A percentile compares a stretch with the other conserved stretches of the same genome.
phyloP scores from a whole-genome alignment of 306 rosid genomes.

The Quercus berberidifolia region DNA sequence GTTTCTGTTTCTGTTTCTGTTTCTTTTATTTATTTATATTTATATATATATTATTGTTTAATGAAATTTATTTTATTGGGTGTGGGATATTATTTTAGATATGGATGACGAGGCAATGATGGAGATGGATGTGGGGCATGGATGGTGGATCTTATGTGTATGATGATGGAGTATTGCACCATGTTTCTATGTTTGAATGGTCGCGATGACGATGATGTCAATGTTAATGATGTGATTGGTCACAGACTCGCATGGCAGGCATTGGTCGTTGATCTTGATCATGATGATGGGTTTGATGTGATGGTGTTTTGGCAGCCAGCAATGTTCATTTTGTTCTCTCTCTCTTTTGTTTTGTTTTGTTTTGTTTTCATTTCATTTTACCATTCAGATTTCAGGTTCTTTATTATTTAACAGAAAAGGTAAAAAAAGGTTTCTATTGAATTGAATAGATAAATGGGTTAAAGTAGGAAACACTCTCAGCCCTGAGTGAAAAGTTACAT shows the following conservation, averaged over 20 bases:
- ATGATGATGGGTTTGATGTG: background rate
- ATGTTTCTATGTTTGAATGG: too few relatives aligned
- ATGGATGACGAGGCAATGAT: too few relatives aligned
- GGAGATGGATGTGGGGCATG: too few relatives aligned
- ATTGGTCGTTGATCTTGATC: background rate
- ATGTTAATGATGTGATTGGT: too few relatives aligned
- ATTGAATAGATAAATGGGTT: background rate
- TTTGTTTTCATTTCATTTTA: too few relatives aligned
- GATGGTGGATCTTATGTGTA: too few relatives aligned
- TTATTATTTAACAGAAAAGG: background rate
- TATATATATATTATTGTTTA: too few relatives aligned
- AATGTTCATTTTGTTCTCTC: background rate
- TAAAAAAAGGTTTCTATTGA: background rate
- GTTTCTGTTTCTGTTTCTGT: background rate
- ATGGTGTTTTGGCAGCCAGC: background rate
- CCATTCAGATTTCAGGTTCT: background rate
- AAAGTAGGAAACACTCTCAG: background rate
- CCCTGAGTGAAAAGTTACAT: background rate
- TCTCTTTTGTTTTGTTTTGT: too few relatives aligned
- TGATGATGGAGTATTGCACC: too few relatives aligned
- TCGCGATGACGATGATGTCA: too few relatives aligned
- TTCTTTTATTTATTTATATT: background rate
- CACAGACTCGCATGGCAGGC: background rate
- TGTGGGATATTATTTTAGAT: too few relatives aligned
- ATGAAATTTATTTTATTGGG: too few relatives aligned